A percentile compares a stretch with the other conserved stretches of the same genome.
Evolutionary conservation across 2,329 filamentous ascomycete species (phyloP).

Genomic region (Aspergillus arachidicola): DNA sequence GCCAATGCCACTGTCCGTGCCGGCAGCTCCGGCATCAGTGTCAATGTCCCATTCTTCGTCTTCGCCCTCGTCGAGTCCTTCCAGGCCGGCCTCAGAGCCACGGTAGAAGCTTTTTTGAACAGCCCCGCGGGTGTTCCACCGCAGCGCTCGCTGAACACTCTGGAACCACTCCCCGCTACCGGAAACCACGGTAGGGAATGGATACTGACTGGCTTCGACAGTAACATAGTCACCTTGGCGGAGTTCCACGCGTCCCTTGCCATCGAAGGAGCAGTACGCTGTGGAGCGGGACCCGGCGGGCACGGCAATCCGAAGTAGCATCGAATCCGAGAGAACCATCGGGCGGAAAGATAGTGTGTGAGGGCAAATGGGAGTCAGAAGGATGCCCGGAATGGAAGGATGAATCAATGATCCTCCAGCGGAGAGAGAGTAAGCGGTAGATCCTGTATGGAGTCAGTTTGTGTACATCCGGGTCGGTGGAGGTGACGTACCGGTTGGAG

Average conservation of each 20-base stretch:
- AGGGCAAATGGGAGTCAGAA: constrained; percentile 95
- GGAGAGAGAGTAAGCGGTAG: constrained; percentile 93
- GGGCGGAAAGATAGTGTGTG: constrained; percentile 96
- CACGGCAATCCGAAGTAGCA: constrained; percentile 86
- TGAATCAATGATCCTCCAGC: constrained; percentile 95
- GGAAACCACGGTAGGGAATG: constrained; percentile 93
- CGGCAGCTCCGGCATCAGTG: constrained; percentile 62
- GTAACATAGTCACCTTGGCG: constrained; percentile 93
- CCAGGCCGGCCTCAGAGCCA: constrained; percentile 39
- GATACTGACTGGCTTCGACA: constrained; percentile 92
- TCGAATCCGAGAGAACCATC: constrained; percentile 95
- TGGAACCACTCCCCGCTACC: constrained; percentile 95
- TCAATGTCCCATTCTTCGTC: constrained; percentile 88
- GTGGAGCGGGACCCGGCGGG: constrained; percentile 84
- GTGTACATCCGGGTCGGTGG: not conserved
- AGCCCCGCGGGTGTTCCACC: constrained; percentile 93
- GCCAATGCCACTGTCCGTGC: constrained; percentile 51
- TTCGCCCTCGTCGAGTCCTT: constrained; percentile 53
- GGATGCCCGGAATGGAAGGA: constrained; percentile 93
- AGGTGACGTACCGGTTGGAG: constrained; percentile 72
- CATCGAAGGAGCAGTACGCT: constrained; percentile 96
- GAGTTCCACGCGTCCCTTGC: constrained; percentile 92
- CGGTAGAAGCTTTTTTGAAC: constrained; percentile 82
- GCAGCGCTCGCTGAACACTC: constrained; percentile 84
- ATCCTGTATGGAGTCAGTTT: constrained; percentile 50